A percentile compares a stretch with the other conserved stretches of the same genome.
Evolutionary conservation across 352 stramenopile species (phyloP).

Genomic region (Pythium sp.): DNA sequence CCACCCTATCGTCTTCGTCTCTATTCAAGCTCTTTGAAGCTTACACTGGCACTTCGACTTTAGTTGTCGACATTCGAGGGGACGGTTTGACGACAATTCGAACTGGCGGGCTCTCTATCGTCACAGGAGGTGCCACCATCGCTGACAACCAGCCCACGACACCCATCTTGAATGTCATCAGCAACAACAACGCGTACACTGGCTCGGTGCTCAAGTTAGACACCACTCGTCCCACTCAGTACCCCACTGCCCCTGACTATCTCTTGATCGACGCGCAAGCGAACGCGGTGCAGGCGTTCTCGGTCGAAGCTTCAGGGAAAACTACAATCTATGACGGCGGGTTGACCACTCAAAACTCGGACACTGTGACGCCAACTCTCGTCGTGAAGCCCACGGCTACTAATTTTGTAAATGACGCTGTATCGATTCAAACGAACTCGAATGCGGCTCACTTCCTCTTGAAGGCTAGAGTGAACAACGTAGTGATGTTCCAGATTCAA

Average conservation of each 20-base stretch:
- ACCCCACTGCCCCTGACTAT: constrained; percentile 31
- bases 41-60: constrained; percentile 23
- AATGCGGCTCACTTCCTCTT: constrained; percentile 45
- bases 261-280: constrained; percentile 35
- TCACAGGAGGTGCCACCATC: constrained; percentile 43
- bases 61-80: constrained; percentile 39
- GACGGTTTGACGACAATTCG: constrained; percentile 49
- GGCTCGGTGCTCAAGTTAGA: constrained; percentile 25
- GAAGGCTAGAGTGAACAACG: constrained; percentile 23
- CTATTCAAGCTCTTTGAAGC: constrained; percentile 48
- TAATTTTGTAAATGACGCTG: constrained; percentile 33
- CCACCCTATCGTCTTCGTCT: constrained; percentile 19
- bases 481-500: constrained; percentile 40
- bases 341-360: constrained; percentile 33
- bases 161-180: constrained; percentile 27
- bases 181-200: constrained; percentile 25
- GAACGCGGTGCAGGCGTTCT: constrained; percentile 27
- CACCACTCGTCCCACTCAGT: constrained; percentile 22
- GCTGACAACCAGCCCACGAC: constrained; percentile 21
- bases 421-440: constrained; percentile 38
- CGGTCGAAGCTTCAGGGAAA: constrained; percentile 46
- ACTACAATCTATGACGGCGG: constrained; percentile 48
- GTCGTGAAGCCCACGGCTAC: constrained; percentile 24
- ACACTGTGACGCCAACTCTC: constrained; percentile 22
- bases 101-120: constrained; percentile 35